phyloP scores from a whole-genome alignment of 441 rosid species.

The Cnidoscolus chayamansa region DNA sequence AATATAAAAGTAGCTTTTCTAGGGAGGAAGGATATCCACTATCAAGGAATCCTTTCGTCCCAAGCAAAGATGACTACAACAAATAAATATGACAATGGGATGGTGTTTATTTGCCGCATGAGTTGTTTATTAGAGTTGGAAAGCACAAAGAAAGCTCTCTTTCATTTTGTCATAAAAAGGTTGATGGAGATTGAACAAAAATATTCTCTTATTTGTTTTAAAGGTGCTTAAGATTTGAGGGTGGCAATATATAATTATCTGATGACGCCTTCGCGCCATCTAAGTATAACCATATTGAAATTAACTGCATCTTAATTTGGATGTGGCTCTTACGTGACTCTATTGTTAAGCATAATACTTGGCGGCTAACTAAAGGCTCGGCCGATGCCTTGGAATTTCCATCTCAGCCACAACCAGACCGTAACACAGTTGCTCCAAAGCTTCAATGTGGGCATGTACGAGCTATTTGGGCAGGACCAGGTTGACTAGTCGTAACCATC shows the following conservation, averaged over 20 bases:
- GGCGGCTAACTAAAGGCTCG: no score
- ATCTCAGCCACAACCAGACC: no score
- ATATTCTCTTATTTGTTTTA: constrained; percentile 6
- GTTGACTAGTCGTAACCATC: constrained; percentile 6
- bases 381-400: no score
- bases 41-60: constrained; percentile 46
- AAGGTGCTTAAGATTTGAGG: neutral
- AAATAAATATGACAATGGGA: constrained; percentile 17
- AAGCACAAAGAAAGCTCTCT: constrained; percentile 5
- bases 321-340: no score
- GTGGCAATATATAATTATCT: neutral
- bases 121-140: constrained; percentile 1
- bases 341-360: no score
- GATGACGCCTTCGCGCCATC: neutral
- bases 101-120: neutral
- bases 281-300: no score
- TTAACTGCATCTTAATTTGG: no score
- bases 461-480: constrained; percentile 16
- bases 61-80: constrained; percentile 34
- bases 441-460: constrained; percentile 11
- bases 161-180: constrained; percentile 22
- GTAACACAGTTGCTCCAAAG: neutral
- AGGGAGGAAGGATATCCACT: constrained; percentile 40
- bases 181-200: constrained; percentile 15
- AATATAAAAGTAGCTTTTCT: constrained; percentile 31